Evolutionary conservation across 2,329 filamentous ascomycete species (phyloP).

Genomic region (Penicillium sp.): DNA sequence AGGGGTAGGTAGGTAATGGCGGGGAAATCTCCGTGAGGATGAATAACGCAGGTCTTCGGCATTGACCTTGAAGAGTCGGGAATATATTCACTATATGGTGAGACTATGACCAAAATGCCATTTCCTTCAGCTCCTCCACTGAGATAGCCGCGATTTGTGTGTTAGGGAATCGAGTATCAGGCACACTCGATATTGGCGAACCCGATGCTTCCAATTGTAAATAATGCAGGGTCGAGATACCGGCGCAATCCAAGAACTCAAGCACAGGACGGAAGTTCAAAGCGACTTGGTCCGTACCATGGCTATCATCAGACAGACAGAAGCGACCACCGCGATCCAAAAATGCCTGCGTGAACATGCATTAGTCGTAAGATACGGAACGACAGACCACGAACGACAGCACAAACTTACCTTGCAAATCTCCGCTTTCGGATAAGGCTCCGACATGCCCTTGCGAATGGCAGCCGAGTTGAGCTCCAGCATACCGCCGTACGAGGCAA

Average conservation of each 20-base stretch:
- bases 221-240: conserved; percentile 40
- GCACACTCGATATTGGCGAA: conserved; percentile 8
- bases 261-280: conserved; percentile 73
- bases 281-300: conserved; percentile 81
- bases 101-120: conserved; percentile 32
- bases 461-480: conserved; percentile 87
- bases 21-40: background rate
- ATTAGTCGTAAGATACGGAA: background rate
- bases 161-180: conserved; percentile 38
- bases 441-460: conserved; percentile 80
- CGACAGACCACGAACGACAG: conserved; percentile 27
- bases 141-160: conserved; percentile 32
- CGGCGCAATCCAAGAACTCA: conserved; percentile 59
- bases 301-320: conserved; percentile 91
- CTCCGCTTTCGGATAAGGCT: conserved; percentile 79
- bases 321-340: conserved; percentile 70
- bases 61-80: too few relatives aligned
- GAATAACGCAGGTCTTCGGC: background rate
- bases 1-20: background rate
- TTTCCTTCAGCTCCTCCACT: conserved; percentile 35
- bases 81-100: background rate
- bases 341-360: conserved; percentile 56
- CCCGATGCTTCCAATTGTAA: conserved; percentile 28
- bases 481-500: conserved; percentile 71
- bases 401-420: conserved; percentile 63